Conservation (phyloP, 768 basidiomycete species). For the Exidia glandulosa region DNA sequence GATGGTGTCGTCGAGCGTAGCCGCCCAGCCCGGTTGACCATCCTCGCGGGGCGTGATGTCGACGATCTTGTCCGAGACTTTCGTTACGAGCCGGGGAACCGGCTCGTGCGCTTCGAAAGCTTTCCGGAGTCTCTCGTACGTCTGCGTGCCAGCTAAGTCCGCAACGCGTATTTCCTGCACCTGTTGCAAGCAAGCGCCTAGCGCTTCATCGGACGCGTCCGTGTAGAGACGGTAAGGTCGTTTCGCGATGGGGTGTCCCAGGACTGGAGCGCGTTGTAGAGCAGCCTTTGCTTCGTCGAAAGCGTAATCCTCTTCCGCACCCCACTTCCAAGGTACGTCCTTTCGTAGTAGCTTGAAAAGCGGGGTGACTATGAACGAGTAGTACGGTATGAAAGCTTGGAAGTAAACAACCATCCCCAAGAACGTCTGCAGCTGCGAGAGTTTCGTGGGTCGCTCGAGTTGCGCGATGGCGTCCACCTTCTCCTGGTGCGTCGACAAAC, state of each 20-base stretch:
- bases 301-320: constrained; percentile 13
- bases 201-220: constrained; percentile 7
- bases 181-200: constrained; percentile 20
- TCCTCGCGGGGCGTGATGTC: too few species aligned
- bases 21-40: constrained; percentile 6
- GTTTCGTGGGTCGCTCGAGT: constrained; percentile 15
- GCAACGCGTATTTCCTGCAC: constrained; percentile 18
- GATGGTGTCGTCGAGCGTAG: constrained; percentile 18
- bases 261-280: constrained; percentile 21
- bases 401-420: constrained; percentile 30
- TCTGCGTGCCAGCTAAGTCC: constrained; percentile 19
- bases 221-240: too few species aligned
- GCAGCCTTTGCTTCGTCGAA: constrained; percentile 20
- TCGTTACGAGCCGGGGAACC: constrained; percentile 11
- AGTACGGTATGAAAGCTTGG: constrained; percentile 21
- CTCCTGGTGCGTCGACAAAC: constrained; percentile 25
- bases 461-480: constrained; percentile 25
- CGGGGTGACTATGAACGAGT: constrained; percentile 22
- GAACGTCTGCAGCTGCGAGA: constrained; percentile 20
- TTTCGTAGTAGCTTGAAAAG: constrained; percentile 24
- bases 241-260: constrained; percentile 19
- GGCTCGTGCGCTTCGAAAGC: constrained; percentile 11
- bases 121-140: constrained; percentile 14
- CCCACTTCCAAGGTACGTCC: constrained; percentile 14
- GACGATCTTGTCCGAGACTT: constrained; percentile 3